Evolutionary conservation across 352 stramenopile species (phyloP), one percentile per base, ranked within the genome.

Genomic region (Globisporangium echinulatum): DNA sequence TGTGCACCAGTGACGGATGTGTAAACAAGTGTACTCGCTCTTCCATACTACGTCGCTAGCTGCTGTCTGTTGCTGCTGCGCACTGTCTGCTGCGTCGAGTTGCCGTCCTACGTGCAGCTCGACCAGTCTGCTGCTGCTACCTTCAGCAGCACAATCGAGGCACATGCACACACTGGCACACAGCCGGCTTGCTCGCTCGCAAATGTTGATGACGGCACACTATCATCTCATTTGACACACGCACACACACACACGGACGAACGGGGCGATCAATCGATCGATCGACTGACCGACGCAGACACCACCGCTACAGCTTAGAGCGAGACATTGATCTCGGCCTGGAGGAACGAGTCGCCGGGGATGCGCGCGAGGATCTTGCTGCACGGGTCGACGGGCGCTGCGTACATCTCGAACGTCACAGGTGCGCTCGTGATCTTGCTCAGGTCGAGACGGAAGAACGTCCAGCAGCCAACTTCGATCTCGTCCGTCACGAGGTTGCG

Each of bases 321-420:
- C 49, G 80, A 92, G 43, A 94, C 85, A 54, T 92, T 95, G 59
- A 95, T 90, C 73, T 95, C 86, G 19, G 84, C 83, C 63, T 94
- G 86, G 49, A 95, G 66, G 74, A 95, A 95, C 56, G 86, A 95
- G 59, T 95, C 86, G 57, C 86, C 86, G 3, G 82, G 86, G 52
- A 94, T 79, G 39, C 84, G 82, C 43, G 83, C 86, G 49, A 95
- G 72, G 56, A 94, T 95, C 63, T 92, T 92, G 69, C 82, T 92
- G 58, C 88, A 76, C 14, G 86, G 86, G 59, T 93, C 79, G 61
- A 92, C 86, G 1, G 86, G 86, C 39, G 86, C 72, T 50, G 83
- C 82, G 63, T 94, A 95, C 86, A 95, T 95, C 66, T 95, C 86
- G 40, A 95, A 92, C 49, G 84, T 95, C 46, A 90, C 79, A 3